Evolutionary conservation across 176 grass and related monocot genomes (phyloP).

Genomic region (Pontederia crassipes): DNA sequence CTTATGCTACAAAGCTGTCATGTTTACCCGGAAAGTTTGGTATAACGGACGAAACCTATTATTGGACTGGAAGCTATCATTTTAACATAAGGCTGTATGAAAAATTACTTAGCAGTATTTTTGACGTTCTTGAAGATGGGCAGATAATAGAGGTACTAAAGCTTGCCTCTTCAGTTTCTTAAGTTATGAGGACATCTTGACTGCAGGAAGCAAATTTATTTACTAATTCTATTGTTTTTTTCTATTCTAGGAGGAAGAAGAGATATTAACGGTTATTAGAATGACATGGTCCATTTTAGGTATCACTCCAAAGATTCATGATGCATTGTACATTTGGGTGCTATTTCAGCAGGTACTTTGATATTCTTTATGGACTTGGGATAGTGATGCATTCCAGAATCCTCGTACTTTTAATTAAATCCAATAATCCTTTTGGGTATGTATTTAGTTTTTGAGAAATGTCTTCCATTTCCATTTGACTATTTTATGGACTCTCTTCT

Average conservation of each 20-base stretch:
- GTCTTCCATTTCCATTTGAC: too few relatives aligned
- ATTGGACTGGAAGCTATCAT: slow-evolving; percentile 64
- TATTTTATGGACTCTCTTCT: too few relatives aligned
- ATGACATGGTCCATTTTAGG: slow-evolving; percentile 72
- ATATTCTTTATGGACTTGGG: slow-evolving; percentile 9
- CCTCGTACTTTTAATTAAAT: background rate
- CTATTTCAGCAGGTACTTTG: slow-evolving; percentile 61
- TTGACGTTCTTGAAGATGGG: slow-evolving; percentile 95
- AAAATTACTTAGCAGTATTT: slow-evolving; percentile 73
- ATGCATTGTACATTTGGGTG: slow-evolving; percentile 57
- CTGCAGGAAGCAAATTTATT: slow-evolving; percentile 10
- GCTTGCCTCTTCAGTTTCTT: slow-evolving; percentile 5
- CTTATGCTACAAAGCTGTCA: slow-evolving; percentile 50
- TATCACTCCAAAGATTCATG: slow-evolving; percentile 62
- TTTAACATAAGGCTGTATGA: slow-evolving; percentile 82
- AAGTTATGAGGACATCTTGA: slow-evolving; percentile 14
- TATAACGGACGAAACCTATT: slow-evolving; percentile 49
- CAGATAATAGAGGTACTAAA: slow-evolving; percentile 67
- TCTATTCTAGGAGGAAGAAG: slow-evolving; percentile 70
- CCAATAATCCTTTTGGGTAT: background rate
- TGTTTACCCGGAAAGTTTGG: slow-evolving; percentile 38
- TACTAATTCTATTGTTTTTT: slow-evolving; percentile 28
- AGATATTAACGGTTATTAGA: slow-evolving; percentile 58
- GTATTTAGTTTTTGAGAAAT: too few relatives aligned
- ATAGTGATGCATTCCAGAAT: background rate